Conservation (phyloP, 345 rosid species). For the Acer yangbiense region DNA sequence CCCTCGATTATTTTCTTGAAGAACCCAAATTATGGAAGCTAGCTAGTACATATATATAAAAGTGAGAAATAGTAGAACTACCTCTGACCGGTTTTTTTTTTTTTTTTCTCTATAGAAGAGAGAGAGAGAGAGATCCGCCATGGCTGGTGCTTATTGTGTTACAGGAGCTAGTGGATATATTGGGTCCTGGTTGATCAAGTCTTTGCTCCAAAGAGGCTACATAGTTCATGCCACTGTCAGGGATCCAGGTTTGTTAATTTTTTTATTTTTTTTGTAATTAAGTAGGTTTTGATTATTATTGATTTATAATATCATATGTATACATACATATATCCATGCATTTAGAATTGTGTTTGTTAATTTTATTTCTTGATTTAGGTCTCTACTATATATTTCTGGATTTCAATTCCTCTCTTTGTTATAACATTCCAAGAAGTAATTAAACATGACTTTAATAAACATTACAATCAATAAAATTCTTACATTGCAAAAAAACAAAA, state of each 20-base stretch:
- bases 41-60: neutral
- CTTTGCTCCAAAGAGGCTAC: conserved; percentile 60
- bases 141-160: conserved; percentile 53
- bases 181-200: conserved; percentile 79
- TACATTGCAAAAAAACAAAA: no score
- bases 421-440: no score
- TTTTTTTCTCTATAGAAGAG: neutral
- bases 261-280: no score
- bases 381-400: neutral
- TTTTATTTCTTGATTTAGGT: neutral
- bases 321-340: neutral
- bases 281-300: neutral
- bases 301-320: neutral
- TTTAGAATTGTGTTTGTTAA: neutral
- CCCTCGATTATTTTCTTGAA: neutral
- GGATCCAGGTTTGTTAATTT: conserved; percentile 48
- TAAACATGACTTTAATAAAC: neutral
- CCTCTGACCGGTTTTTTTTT: no score
- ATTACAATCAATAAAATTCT: no score
- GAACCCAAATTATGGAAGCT: neutral
- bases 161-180: conserved; percentile 78
- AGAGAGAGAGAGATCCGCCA: conserved; percentile 19
- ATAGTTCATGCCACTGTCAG: conserved; percentile 76
- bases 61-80: neutral
- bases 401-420: no score